Percentiles rank a stretch among this genome's conserved stretches.
Evolutionary conservation across 169 alveolate species (phyloP).

Genomic region (Theileria orientalis): DNA sequence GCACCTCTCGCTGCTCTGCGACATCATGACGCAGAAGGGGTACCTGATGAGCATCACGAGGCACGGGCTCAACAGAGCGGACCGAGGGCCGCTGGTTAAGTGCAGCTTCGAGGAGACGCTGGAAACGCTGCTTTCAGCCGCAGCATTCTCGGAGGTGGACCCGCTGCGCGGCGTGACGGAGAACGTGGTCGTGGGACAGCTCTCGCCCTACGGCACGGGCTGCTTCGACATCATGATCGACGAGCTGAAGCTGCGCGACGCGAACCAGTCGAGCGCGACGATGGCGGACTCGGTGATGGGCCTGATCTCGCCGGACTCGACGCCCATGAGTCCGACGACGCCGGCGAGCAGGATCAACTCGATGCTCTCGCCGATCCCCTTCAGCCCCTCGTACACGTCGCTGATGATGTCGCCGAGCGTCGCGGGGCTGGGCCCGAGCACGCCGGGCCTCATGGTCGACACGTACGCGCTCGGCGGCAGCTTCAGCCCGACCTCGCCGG

Average conservation of each 20-base stretch:
- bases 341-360: slow-evolving; percentile 70
- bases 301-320: slow-evolving; percentile 72
- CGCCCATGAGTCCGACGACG: slow-evolving; percentile 65
- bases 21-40: slow-evolving; percentile 99
- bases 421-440: slow-evolving; percentile 43
- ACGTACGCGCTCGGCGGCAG: slow-evolving; percentile 85
- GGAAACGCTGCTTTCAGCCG: slow-evolving; percentile 98
- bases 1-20: slow-evolving; percentile 97
- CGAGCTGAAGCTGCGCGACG: slow-evolving; percentile 85
- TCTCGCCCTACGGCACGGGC: slow-evolving; percentile 92
- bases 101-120: slow-evolving; percentile 99
- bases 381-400: slow-evolving; percentile 79
- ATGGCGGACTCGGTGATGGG: slow-evolving; percentile 79
- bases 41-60: slow-evolving; percentile 97
- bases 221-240: slow-evolving; percentile 89
- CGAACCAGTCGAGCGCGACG: slow-evolving; percentile 80
- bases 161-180: slow-evolving; percentile 91
- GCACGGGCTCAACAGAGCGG: slow-evolving; percentile 99
- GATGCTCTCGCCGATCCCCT: slow-evolving; percentile 72
- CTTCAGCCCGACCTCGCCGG: slow-evolving; percentile 87
- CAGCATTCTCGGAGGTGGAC: slow-evolving; percentile 94
- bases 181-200: slow-evolving; percentile 93
- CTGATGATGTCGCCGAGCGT: slow-evolving; percentile 70
- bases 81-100: slow-evolving; percentile 96
- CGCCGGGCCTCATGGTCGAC: slow-evolving; percentile 67